Evolutionary conservation across 163 green algal species (phyloP).

Genomic region (Volvox carteri): DNA sequence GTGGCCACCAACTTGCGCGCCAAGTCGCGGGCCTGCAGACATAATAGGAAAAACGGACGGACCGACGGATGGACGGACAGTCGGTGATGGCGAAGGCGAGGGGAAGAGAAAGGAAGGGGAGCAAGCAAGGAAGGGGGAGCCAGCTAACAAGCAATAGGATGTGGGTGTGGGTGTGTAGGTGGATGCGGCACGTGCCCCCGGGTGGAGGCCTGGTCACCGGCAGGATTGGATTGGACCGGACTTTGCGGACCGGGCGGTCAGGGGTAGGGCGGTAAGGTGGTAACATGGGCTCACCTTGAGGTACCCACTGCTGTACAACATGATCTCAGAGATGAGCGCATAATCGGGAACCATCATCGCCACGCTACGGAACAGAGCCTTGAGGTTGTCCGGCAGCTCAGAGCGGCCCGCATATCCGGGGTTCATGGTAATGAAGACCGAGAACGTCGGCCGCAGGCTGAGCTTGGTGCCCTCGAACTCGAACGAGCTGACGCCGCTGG

Average conservation of each 20-base stretch:
- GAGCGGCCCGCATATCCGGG: slow-evolving; percentile 78
- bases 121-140: not conserved
- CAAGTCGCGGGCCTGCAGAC: slow-evolving; percentile 73
- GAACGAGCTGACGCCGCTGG: slow-evolving; percentile 77
- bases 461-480: slow-evolving; percentile 88
- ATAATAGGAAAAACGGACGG: not conserved
- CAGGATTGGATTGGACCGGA: too few species aligned
- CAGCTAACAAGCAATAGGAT: not conserved
- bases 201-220: too few species aligned
- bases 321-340: slow-evolving; percentile 84
- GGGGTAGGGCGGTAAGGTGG: too few species aligned
- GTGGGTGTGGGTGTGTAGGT: not conserved
- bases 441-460: slow-evolving; percentile 79
- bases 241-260: too few species aligned
- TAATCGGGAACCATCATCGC: slow-evolving; percentile 91
- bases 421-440: slow-evolving; percentile 92
- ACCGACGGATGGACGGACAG: not conserved
- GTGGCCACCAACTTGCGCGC: slow-evolving; percentile 90
- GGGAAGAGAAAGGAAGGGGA: not conserved
- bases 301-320: slow-evolving; percentile 83
- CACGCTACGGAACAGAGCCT: slow-evolving; percentile 81
- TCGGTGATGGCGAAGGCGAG: not conserved
- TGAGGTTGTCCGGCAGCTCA: slow-evolving; percentile 90
- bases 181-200: too few species aligned
- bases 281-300: too few species aligned